A percentile compares a stretch with the other conserved stretches of the same genome.
Conservation (phyloP, 2,329 filamentous ascomycete genomes). For the Fusarium sp. region DNA sequence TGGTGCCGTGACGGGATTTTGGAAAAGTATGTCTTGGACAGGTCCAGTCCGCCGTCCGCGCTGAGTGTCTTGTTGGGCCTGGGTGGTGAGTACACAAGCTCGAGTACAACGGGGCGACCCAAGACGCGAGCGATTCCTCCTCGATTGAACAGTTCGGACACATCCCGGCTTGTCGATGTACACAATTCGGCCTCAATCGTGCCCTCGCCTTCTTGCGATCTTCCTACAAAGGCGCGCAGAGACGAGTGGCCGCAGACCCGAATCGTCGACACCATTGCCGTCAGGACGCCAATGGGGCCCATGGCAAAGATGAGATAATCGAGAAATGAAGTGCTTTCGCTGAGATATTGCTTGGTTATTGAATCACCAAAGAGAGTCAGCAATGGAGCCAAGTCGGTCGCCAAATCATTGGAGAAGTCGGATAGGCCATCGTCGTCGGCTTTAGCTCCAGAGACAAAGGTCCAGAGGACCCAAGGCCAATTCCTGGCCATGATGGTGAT, state of each 20-base stretch:
- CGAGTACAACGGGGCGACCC: slow-evolving; percentile 53
- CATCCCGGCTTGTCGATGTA: slow-evolving; percentile 7
- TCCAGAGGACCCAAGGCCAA: too few relatives aligned
- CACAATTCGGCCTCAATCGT: slow-evolving; percentile 2
- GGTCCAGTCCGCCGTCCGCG: too few relatives aligned
- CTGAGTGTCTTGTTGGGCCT: too few relatives aligned
- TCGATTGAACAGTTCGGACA: neutral
- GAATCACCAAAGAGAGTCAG: slow-evolving; percentile 58
- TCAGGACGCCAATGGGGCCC: neutral
- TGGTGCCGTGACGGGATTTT: too few relatives aligned
- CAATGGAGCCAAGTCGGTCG: slow-evolving; percentile 53
- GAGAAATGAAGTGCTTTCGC: slow-evolving; percentile 48
- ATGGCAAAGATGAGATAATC: slow-evolving; percentile 43
- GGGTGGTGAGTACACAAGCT: slow-evolving; percentile 43
- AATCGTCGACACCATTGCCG: neutral
- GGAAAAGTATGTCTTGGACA: too few relatives aligned
- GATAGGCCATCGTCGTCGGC: too few relatives aligned
- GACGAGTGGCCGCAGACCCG: neutral
- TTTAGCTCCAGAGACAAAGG: too few relatives aligned
- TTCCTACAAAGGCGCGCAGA: neutral
- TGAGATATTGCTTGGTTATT: slow-evolving; percentile 56
- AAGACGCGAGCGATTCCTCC: slow-evolving; percentile 29
- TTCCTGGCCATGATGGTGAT: too few relatives aligned
- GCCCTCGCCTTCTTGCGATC: neutral
- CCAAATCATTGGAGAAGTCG: slow-evolving; percentile 32